These are phyloP conservation scores for Claviceps fusiformis DNA, from an alignment of 2,329 filamentous ascomycete species.

Conservation along the genomic window DNA sequence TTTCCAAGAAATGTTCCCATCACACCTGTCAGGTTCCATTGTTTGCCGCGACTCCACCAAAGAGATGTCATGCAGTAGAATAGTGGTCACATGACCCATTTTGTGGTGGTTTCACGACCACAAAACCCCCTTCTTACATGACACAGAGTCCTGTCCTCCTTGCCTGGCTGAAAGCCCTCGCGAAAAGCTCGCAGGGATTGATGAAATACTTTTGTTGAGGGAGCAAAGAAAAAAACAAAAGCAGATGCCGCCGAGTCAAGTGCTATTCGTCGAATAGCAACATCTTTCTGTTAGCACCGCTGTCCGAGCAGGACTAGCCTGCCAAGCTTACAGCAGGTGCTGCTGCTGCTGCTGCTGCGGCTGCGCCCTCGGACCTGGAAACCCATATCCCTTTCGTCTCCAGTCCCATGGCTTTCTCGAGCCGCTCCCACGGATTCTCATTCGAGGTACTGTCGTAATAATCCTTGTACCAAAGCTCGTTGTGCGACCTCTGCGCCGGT, in stretches of 20 bases:
- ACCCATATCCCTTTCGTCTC: constrained; percentile 33
- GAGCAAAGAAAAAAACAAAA: neutral
- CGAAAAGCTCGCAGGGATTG: no score
- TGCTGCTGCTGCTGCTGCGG: neutral
- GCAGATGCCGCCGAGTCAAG: neutral
- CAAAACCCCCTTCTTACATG: neutral
- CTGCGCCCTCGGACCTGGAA: neutral
- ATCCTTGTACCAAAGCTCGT: constrained; percentile 26
- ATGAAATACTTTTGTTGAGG: no score
- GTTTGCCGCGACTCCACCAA: neutral
- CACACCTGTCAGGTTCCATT: neutral
- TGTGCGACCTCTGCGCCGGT: neutral
- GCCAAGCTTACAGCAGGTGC: neutral
- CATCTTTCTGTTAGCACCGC: neutral
- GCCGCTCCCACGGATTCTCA: constrained; percentile 55
- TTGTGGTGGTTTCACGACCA: neutral
- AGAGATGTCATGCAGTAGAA: neutral
- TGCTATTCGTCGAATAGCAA: neutral
- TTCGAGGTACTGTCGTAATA: constrained; percentile 60
- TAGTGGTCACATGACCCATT: neutral
- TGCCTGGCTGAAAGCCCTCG: neutral
- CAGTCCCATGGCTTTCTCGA: constrained; percentile 36
- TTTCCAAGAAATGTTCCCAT: neutral
- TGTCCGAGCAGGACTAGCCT: neutral
- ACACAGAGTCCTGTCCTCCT: neutral